Base-by-base conservation (phyloP, 1,284 basidiomycete genomes). In the Rhodotorula sp. region DNA sequence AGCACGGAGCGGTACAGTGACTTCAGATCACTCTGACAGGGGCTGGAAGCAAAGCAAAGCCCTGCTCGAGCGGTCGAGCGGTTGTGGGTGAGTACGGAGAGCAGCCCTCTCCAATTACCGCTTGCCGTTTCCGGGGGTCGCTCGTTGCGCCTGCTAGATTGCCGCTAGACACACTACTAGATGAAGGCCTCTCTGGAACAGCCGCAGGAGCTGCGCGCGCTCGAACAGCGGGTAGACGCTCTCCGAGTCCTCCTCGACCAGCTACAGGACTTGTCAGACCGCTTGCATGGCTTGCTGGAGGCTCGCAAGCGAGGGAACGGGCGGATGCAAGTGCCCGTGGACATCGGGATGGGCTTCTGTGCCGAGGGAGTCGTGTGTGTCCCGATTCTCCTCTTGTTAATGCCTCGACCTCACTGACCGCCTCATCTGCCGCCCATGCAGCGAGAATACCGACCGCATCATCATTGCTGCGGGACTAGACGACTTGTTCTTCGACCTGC, bases 281-380 rank as follows among this genome's bases (percentile, higher is more conserved):
- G 59, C 11, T 19, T 68, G 13, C 4, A 47, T 20, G 44, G 47
- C 5, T 13, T 63, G 0, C n/a, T 53, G 17, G 20, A 27, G 0
- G 57, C 57, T 0, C 46, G 64, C 7, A n/a, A 55, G 24, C 19
- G 32, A 29, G 64, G 62, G 2, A 62, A 73, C 24, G 57, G 27
- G 1, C 39, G 32, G 29, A 73, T 67, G 71, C 24, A 65, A 3
- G 19, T 67, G 1, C 47, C 60, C 2, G 68, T 73, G 8, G 66
- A 67, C n/a, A 39, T 70, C 20, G 68, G 68, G 0, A 29, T 48
- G 30, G 68, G 66, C 17, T 73, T 64, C 57, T 60, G 36, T 13
- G 62, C 49, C 4, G 62, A 73, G 47, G 68, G 71, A 17, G 68
- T 73, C 55, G 65, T 70, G 71, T 73, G 48, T 47, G 71, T 65